Evolutionary conservation across 2,329 filamentous ascomycete genomes (phyloP).

Genomic region (Biscogniauxia marginata): DNA sequence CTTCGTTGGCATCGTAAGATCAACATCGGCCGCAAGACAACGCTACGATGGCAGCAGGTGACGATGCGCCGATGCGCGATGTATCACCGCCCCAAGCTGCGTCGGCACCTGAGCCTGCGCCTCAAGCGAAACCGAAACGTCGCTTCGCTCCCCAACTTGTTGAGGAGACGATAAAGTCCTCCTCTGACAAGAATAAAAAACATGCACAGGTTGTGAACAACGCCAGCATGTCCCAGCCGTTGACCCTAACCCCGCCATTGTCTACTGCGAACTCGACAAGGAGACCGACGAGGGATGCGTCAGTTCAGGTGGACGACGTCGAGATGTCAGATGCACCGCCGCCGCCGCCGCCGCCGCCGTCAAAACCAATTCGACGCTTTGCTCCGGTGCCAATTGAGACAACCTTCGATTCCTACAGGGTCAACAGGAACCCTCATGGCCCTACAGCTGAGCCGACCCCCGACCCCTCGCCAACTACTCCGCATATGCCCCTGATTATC

Average conservation of each 20-base stretch:
- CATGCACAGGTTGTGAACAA: constrained; percentile 1
- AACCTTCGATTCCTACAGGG: constrained; percentile 59
- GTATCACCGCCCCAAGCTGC: constrained; percentile 10
- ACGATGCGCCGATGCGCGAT: constrained; percentile 29
- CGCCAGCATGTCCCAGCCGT: background rate
- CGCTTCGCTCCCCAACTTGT: constrained; percentile 35
- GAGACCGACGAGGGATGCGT: constrained; percentile 28
- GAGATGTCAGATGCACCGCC: constrained; percentile 27
- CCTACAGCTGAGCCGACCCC: constrained; percentile 59
- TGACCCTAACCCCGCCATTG: constrained; percentile 13
- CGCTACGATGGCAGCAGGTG: constrained; percentile 24
- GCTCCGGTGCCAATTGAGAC: constrained; percentile 72
- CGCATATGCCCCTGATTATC: constrained; percentile 36
- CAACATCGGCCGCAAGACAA: background rate
- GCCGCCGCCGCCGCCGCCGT: constrained; percentile 15
- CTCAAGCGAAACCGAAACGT: constrained; percentile 29
- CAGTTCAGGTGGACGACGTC: constrained; percentile 28
- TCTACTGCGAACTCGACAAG: constrained; percentile 19
- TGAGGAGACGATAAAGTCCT: constrained; percentile 32
- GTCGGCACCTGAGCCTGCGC: constrained; percentile 10
- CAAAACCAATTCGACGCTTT: constrained; percentile 51
- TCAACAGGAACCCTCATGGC: constrained; percentile 40
- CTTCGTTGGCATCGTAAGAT: background rate
- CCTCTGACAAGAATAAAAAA: constrained; percentile 21
- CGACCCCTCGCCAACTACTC: constrained; percentile 50